These are phyloP conservation scores for Talaromyces pinophilus DNA, from an alignment of 2,329 filamentous ascomycete species.

Conservation along the genomic window DNA sequence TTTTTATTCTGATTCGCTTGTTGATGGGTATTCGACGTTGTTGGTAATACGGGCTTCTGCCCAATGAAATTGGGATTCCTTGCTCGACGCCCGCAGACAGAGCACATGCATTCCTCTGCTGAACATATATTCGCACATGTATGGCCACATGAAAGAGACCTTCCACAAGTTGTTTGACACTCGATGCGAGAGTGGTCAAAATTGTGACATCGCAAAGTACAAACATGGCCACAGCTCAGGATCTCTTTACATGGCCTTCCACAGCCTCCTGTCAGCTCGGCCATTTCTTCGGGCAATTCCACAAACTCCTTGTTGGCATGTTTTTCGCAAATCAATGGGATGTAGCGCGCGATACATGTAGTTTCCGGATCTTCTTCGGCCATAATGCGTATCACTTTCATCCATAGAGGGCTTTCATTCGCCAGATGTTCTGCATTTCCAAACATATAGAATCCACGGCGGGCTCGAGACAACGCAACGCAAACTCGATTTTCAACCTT, in stretches of 20 bases:
- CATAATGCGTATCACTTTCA: conserved; percentile 51
- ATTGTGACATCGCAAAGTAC: conserved; percentile 55
- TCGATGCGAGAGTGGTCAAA: conserved; percentile 42
- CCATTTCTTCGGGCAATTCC: conserved; percentile 27
- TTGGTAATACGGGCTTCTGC: not conserved
- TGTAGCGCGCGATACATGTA: conserved; percentile 48
- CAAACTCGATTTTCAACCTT: conserved; percentile 64
- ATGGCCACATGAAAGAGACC: conserved; percentile 43
- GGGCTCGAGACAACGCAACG: conserved; percentile 69
- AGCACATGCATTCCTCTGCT: conserved; percentile 35
- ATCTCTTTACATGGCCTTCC: conserved; percentile 46
- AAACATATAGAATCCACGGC: conserved; percentile 79
- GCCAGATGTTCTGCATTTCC: conserved; percentile 66
- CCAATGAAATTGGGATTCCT: conserved; percentile 24
- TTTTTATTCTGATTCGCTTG: not conserved
- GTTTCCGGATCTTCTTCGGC: conserved; percentile 26
- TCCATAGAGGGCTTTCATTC: conserved; percentile 53
- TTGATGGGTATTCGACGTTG: not conserved
- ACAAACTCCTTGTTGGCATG: conserved; percentile 59
- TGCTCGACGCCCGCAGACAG: conserved; percentile 16
- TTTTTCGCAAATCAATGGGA: conserved; percentile 65
- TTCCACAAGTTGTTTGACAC: conserved; percentile 39
- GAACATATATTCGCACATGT: conserved; percentile 38
- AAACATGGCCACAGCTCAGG: conserved; percentile 56
- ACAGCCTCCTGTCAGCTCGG: conserved; percentile 57